A percentile compares a stretch with the other conserved stretches of the same genome.
These are phyloP conservation scores for Krasilnikovozyma curviuscula DNA, from an alignment of 768 basidiomycete species.

Conservation along the genomic window DNA sequence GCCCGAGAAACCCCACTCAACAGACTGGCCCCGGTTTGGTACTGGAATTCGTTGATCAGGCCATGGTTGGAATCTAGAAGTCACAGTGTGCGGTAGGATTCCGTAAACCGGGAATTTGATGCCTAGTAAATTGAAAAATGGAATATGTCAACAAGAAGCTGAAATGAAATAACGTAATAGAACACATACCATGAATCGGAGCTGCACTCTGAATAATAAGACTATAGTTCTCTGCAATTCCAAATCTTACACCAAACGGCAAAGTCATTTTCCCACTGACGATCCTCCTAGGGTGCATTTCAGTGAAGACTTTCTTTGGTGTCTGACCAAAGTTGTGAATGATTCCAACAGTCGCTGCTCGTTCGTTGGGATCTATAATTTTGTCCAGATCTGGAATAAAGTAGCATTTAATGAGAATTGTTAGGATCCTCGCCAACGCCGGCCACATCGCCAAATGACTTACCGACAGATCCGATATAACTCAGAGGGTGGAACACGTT, in stretches of 20 bases:
- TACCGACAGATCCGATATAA: constrained; percentile 62
- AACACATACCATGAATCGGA: constrained; percentile 32
- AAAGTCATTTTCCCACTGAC: constrained; percentile 50
- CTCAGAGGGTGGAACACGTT: constrained; percentile 88
- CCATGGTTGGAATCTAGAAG: constrained; percentile 44
- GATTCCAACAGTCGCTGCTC: constrained; percentile 66
- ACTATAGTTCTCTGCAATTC: constrained; percentile 59
- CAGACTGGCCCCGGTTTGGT: constrained; percentile 45
- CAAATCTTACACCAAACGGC: constrained; percentile 49
- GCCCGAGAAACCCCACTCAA: constrained; percentile 42
- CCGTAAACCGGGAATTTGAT: constrained; percentile 32
- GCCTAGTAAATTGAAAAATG: constrained; percentile 22
- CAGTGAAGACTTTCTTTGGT: constrained; percentile 60
- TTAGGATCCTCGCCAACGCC: background rate
- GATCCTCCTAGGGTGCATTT: constrained; percentile 55
- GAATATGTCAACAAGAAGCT: background rate
- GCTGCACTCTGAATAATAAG: constrained; percentile 6
- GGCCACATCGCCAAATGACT: background rate
- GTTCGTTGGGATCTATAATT: constrained; percentile 67
- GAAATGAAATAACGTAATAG: background rate
- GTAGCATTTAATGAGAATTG: no score
- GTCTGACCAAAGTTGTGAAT: constrained; percentile 63
- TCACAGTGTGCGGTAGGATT: constrained; percentile 40
- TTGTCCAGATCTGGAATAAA: constrained; percentile 49
- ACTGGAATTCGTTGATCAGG: constrained; percentile 39